These are phyloP conservation scores for Cladosporium sp. DNA, from an alignment of 2,329 filamentous ascomycete genomes.

Conservation along the genomic window DNA sequence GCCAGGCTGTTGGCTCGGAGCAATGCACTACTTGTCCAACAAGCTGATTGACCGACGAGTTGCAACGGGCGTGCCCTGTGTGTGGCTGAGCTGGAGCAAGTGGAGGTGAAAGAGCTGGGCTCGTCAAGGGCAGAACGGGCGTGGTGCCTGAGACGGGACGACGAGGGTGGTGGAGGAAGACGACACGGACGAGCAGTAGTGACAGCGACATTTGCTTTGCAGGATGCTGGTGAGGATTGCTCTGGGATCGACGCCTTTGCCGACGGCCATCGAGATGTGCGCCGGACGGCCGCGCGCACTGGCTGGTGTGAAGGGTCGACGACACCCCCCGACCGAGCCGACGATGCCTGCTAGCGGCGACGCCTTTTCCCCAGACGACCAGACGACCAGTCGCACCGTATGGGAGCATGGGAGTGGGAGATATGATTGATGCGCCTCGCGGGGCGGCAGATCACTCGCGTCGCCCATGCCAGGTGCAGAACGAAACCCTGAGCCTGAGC, in stretches of 20 bases:
- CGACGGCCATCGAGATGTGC: constrained; percentile 9
- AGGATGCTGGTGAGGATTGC: constrained; percentile 11
- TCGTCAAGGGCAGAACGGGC: background rate
- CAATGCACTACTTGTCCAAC: background rate
- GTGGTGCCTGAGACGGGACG: background rate
- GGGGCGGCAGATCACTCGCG: constrained; percentile 1
- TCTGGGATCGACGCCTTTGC: background rate
- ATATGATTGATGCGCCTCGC: background rate
- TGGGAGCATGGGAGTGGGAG: background rate
- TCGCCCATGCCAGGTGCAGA: background rate
- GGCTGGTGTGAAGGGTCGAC: constrained; percentile 1
- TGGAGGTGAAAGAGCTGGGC: background rate
- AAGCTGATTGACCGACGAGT: constrained; percentile 2
- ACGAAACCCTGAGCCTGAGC: background rate
- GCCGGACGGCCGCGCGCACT: background rate
- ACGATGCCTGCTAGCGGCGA: constrained; percentile 14
- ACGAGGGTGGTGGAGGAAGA: background rate
- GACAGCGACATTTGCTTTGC: background rate
- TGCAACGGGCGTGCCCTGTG: background rate
- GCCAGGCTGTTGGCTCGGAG: constrained; percentile 6
- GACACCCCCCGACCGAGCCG: no score
- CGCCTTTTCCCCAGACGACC: constrained; percentile 16
- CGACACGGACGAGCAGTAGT: background rate
- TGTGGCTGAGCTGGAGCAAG: constrained; percentile 5
- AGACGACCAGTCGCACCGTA: background rate